Evolutionary conservation across 176 grass and related monocot species (phyloP).

Genomic region (Aegilops bicornis): DNA sequence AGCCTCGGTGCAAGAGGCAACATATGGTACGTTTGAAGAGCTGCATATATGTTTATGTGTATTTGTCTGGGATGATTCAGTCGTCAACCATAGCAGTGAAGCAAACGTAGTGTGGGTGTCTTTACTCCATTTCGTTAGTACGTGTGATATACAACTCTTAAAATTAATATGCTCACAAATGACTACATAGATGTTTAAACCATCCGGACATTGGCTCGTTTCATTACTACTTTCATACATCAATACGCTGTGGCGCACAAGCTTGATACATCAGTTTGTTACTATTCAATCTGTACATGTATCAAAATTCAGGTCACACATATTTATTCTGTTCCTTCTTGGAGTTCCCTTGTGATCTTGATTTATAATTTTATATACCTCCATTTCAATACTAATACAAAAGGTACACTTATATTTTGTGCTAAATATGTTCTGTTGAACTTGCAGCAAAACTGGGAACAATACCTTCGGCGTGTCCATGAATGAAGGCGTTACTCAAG

Average conservation of each 20-base stretch:
- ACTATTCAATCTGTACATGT: not conserved
- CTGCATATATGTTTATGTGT: slow-evolving; percentile 7
- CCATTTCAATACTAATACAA: not conserved
- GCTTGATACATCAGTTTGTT: not conserved
- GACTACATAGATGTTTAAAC: not conserved
- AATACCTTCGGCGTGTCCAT: slow-evolving; percentile 54
- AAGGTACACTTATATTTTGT: not conserved
- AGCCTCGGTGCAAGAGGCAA: slow-evolving; percentile 56
- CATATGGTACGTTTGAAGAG: slow-evolving; percentile 56
- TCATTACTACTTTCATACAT: not conserved
- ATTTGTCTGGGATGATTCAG: not conserved
- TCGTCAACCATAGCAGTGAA: not conserved
- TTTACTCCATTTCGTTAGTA: not conserved
- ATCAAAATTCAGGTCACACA: not conserved
- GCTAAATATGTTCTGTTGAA: not conserved
- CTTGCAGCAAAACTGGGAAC: slow-evolving; percentile 51
- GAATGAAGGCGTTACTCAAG: slow-evolving; percentile 46
- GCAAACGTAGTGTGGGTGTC: not conserved
- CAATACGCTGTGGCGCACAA: not conserved
- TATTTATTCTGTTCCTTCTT: not conserved
- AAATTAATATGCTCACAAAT: not conserved
- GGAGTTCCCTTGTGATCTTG: not conserved
- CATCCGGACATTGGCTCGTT: not conserved
- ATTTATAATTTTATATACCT: not conserved
- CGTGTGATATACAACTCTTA: not conserved